Evolutionary conservation across 495 filamentous ascomycete species (phyloP).

Genomic region (Hypoxylon intermedium): DNA sequence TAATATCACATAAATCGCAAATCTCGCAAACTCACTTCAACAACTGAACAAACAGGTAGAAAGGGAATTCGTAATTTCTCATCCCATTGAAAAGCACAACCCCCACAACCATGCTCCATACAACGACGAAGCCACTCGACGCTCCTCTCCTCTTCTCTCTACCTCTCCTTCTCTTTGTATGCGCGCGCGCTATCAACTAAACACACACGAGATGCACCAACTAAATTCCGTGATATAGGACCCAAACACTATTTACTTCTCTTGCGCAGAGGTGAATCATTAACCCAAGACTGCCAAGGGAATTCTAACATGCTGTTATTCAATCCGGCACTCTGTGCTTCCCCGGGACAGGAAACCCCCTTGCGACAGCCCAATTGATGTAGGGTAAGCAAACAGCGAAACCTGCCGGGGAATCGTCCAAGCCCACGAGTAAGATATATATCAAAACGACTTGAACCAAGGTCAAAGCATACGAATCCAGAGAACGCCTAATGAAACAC

Average conservation of each 20-base stretch:
- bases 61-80: constrained; percentile 26
- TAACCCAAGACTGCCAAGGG: constrained; percentile 15
- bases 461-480: constrained; percentile 30
- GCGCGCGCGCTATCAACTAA: background rate
- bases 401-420: constrained; percentile 6
- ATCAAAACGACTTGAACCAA: too few relatives aligned
- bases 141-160: background rate
- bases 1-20: background rate
- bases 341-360: background rate
- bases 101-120: constrained; percentile 9
- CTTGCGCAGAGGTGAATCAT: constrained; percentile 16
- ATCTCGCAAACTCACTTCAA: background rate
- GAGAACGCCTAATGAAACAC: constrained; percentile 46
- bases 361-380: constrained; percentile 3
- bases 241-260: constrained; percentile 29
- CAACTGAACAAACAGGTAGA: background rate
- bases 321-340: constrained; percentile 8
- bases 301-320: constrained; percentile 31
- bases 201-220: constrained; percentile 23
- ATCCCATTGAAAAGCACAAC: constrained; percentile 26
- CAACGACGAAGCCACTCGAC: background rate
- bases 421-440: constrained; percentile 22
- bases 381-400: background rate
- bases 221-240: constrained; percentile 36
- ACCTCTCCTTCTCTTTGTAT: background rate